Evolutionary conservation across 2,329 filamentous ascomycete genomes (phyloP), one percentile per base, ranked within the genome.

Genomic region (Alternaria atra): DNA sequence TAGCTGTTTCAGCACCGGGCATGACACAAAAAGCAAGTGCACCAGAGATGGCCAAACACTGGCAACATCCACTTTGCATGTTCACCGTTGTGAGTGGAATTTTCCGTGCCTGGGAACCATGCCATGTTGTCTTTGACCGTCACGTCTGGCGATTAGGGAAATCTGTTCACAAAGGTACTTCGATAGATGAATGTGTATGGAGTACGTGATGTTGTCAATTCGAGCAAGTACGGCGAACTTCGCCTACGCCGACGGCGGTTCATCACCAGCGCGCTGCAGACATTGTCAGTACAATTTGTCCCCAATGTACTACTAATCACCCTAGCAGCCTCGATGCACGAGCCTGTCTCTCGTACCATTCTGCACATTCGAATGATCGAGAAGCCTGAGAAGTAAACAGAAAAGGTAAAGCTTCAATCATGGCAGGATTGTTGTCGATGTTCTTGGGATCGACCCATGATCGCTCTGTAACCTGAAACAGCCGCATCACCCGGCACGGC

Each of bases 1-100:
- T 39, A 39, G 52, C 17, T 37, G 58, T 60, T 60, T 60, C 58
- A 57, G 46, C 53, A n/a, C 40, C 23, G 30, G 34, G 23, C 47
- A 29, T 57, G 53, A 46, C 40, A 47, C 53, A 46, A 57, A 35
- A 56, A 52, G 46, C 46, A 60, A 57, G 46, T 29, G 23, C 40
- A 29, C 15, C 44, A 44, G 13, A 35, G 9, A 52, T 57, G 42
- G 32, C 40, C 39, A 52, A 57, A 60, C 52, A 56, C 44, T 32
- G 46, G 53, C 39, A 52, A 52, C 15, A 34, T 46, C 42, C n/a
- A 15, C 52, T n/a, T 9, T 32, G 46, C 46, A 17, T 47, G 20
- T 57, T 47, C 46, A 47, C 42, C 58, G 53, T 52, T 56, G 52
- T 35, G 23, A 29, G 2, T 13, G 27, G 46, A 37, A 50, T 35